These are phyloP conservation scores for Linnemannia elongata DNA, from an alignment of 192 early-diverging fungal genomes.

Conservation along the genomic window DNA sequence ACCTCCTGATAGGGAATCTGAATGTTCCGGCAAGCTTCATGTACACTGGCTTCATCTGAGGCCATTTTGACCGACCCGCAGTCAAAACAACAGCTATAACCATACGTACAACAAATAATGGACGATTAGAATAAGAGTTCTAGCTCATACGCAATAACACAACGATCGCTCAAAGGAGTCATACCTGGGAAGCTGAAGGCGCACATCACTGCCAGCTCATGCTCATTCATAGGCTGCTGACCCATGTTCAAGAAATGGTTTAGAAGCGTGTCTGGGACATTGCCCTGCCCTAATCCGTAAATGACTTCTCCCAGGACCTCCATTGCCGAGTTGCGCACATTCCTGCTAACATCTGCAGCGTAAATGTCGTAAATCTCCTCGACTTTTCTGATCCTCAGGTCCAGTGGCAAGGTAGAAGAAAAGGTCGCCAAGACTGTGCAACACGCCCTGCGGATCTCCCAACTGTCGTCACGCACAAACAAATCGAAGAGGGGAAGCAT, in stretches of 20 bases:
- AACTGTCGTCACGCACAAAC: conserved; percentile 65
- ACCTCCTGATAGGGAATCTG: conserved; percentile 66
- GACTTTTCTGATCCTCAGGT: conserved; percentile 58
- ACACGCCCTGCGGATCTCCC: conserved; percentile 71
- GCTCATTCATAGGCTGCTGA: conserved; percentile 64
- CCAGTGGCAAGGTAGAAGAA: conserved; percentile 63
- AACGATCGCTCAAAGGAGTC: too few relatives aligned
- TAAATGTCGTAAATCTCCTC: conserved; percentile 66
- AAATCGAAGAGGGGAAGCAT: conserved; percentile 65
- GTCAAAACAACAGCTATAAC: conserved; percentile 66
- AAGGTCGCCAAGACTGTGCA: conserved; percentile 61
- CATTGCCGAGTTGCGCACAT: conserved; percentile 65
- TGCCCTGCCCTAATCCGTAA: conserved; percentile 61
- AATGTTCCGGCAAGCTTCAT: conserved; percentile 51
- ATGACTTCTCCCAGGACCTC: conserved; percentile 72
- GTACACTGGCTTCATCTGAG: conserved; percentile 62
- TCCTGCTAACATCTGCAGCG: conserved; percentile 64
- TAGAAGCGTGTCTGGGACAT: conserved; percentile 62
- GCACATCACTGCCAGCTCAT: conserved; percentile 67
- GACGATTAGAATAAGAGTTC: not conserved
- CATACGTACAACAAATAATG: not conserved
- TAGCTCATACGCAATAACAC: not conserved
- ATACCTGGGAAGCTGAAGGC: conserved; percentile 71
- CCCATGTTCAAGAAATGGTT: conserved; percentile 65
- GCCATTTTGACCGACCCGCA: conserved; percentile 68